Evolutionary conservation across 2,329 filamentous ascomycete genomes (phyloP).

Genomic region (Alternaria sp.): DNA sequence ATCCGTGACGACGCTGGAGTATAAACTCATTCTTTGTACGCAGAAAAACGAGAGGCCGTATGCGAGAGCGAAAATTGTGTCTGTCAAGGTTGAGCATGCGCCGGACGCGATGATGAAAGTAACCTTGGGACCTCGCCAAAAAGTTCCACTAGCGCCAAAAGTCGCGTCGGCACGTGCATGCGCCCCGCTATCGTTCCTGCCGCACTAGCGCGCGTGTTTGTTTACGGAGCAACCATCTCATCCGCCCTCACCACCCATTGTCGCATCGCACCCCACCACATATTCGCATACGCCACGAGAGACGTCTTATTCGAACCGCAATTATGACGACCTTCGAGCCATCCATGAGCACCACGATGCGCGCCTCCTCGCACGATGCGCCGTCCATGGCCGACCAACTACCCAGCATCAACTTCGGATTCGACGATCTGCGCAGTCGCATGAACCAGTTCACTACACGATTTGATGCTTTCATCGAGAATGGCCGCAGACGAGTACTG

Average conservation of each 20-base stretch:
- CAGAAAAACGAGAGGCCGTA: background rate
- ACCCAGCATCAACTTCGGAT: slow-evolving; percentile 91
- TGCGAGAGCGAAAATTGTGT: background rate
- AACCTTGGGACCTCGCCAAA: slow-evolving; percentile 9
- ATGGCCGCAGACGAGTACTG: slow-evolving; percentile 84
- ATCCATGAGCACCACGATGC: slow-evolving; percentile 70
- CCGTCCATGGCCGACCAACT: slow-evolving; percentile 78
- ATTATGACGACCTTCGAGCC: slow-evolving; percentile 70
- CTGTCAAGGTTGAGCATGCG: background rate
- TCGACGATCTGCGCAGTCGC: slow-evolving; percentile 91
- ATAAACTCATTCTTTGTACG: slow-evolving; percentile 33
- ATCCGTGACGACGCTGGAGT: slow-evolving; percentile 8
- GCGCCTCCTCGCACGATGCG: slow-evolving; percentile 63
- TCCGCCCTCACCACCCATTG: slow-evolving; percentile 9
- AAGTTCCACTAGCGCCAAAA: slow-evolving; percentile 30
- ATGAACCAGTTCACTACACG: slow-evolving; percentile 91
- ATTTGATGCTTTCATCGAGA: slow-evolving; percentile 94
- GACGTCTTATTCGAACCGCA: slow-evolving; percentile 21
- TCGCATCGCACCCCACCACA: slow-evolving; percentile 27
- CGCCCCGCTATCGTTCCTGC: slow-evolving; percentile 10
- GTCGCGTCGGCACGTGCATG: slow-evolving; percentile 40
- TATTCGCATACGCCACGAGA: background rate
- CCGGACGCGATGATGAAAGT: slow-evolving; percentile 10
- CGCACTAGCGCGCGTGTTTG: slow-evolving; percentile 24
- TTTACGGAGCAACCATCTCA: slow-evolving; percentile 40